Evolutionary conservation across 106 monocot species (phyloP), one percentile per base, ranked within the genome.

Genomic region (Phalaenopsis equestris): DNA sequence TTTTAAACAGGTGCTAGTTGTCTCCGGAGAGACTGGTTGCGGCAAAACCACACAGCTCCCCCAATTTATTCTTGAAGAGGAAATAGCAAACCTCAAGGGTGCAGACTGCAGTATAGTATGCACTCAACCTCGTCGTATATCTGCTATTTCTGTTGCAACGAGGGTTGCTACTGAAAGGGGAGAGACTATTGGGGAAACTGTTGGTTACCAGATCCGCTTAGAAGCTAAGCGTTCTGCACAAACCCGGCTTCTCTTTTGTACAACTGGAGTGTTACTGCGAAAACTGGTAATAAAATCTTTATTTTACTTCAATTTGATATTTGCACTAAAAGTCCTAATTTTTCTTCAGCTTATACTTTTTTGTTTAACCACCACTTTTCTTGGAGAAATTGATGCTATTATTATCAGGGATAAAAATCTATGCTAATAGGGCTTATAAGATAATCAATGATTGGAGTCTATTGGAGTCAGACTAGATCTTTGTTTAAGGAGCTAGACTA

Each of bases 11-110:
- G 94, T 98, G 41, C 79, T 98, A 74, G 92, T 98, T 41, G 90
- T 98, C 82, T 98, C 98, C 86, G 98, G 94, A 79, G 98, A 94
- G 74, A 98, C 98, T 55, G 98, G 98, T 36, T 98, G 98, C 87
- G 98, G 98, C n/a, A 98, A 98, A 85, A 98, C 98, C 64, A 98
- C 98, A 37, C 98, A 98, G 80, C 83, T 98, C 55, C 98, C 98
- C 19, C 98, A 98, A 75, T 98, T 94, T 85, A 92, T 98, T 79
- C 82, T 98, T 18, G 98, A 98, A 82, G 86, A 98, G 73, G 91
- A 94, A 88, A 94, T 98, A 88, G 80, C 86, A 81, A 11, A 83
- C 46, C 88, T 92, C 39, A 89, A 87, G 78, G 98, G 98, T 42
- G 94, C 98, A 82, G 89, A 91, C 80, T 98, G 98, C 86, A 98